Percentiles rank a stretch among this genome's conserved stretches.
Evolutionary conservation across 768 basidiomycete species (phyloP).

Genomic region (Leucocoprinus leucothites): DNA sequence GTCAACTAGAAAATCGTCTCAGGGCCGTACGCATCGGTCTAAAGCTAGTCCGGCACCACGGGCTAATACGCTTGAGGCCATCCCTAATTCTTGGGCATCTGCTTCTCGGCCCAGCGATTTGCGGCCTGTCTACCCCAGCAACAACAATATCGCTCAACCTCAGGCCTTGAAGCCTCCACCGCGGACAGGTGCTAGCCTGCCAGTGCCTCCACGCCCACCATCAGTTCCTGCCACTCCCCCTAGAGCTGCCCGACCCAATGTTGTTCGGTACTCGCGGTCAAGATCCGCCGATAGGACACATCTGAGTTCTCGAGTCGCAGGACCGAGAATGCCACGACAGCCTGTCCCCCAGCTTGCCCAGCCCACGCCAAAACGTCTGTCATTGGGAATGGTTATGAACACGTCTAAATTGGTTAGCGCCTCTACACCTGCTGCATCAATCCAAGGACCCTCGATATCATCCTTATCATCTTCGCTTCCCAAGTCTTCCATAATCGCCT

Average conservation of each 20-base stretch:
- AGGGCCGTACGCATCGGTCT: neutral
- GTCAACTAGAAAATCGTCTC: neutral
- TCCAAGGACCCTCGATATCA: neutral
- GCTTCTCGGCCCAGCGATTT: slow-evolving; percentile 11
- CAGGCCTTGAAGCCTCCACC: neutral
- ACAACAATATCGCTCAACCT: neutral
- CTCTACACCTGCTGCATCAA: neutral
- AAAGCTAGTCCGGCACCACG: slow-evolving; percentile 1
- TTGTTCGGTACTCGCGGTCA: neutral
- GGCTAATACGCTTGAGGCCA: slow-evolving; percentile 4
- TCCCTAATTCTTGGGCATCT: slow-evolving; percentile 11
- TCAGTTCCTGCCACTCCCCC: neutral
- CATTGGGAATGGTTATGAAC: slow-evolving; percentile 11
- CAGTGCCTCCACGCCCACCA: neutral
- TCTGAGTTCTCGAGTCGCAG: neutral
- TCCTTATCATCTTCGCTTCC: neutral
- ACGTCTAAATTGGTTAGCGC: slow-evolving; percentile 10
- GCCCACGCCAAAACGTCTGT: slow-evolving; percentile 6
- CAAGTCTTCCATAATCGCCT: neutral
- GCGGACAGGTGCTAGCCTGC: neutral
- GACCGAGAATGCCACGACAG: neutral
- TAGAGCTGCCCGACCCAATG: neutral
- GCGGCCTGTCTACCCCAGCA: neutral
- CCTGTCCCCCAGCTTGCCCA: neutral
- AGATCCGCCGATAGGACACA: neutral